phyloP scores from a whole-genome alignment of 2,329 filamentous ascomycete species.

The Aspergillus cejpii region DNA sequence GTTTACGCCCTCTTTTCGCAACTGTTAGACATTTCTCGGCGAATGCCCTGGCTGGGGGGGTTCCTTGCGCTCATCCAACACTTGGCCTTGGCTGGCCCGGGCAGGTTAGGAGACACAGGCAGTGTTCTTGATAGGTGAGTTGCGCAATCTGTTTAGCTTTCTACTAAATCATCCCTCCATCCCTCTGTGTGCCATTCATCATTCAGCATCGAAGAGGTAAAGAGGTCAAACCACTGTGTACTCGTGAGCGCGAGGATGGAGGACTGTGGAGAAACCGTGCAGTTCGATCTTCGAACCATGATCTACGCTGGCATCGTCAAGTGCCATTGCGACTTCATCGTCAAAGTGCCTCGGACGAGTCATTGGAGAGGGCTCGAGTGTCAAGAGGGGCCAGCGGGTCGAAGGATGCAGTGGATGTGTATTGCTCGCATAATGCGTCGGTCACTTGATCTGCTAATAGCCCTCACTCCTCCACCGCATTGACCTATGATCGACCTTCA shows the following conservation, averaged over 20 bases:
- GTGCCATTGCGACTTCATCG: constrained; percentile 16
- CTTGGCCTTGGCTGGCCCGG: constrained; percentile 65
- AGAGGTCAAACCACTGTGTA: constrained; percentile 3
- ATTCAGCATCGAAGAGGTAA: constrained; percentile 10
- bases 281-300: constrained; percentile 28
- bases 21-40: constrained; percentile 64
- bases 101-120: constrained; percentile 65
- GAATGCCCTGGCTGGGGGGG: constrained; percentile 88
- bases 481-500: constrained; percentile 2
- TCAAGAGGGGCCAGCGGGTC: constrained; percentile 16
- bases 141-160: constrained; percentile 13
- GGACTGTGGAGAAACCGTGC: constrained; percentile 25
- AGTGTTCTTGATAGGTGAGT: constrained; percentile 87
- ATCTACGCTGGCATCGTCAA: constrained; percentile 26
- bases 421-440: constrained; percentile 50
- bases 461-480: constrained; percentile 21
- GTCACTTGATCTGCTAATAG: constrained; percentile 53
- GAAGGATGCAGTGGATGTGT: constrained; percentile 23
- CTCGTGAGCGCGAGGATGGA: constrained; percentile 14
- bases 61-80: constrained; percentile 69
- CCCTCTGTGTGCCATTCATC: background rate
- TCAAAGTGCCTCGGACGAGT: constrained; percentile 12
- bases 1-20: constrained; percentile 67
- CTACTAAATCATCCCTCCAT: constrained; percentile 3
- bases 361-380: constrained; percentile 16